Evolutionary conservation across 2,329 filamentous ascomycete genomes (phyloP), one percentile per base, ranked within the genome.

Genomic region (Neurospora crassa): DNA sequence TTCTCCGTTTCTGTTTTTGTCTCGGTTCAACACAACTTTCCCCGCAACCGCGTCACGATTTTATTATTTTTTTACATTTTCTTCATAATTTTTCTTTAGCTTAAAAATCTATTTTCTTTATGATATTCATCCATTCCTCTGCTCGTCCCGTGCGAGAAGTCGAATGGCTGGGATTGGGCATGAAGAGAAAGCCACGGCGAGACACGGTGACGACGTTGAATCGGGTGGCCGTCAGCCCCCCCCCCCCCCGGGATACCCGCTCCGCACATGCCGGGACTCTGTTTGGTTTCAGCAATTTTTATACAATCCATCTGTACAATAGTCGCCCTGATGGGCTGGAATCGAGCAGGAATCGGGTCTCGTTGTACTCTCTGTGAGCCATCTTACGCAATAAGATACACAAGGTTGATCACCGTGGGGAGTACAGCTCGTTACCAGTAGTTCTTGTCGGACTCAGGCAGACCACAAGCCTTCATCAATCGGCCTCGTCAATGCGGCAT

Each of bases 161-260:
- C 70, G 67, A 67, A 72, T 71, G 72, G 73, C 72, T 74, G 73
- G 75, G 71, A 73, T 76, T 76, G 76, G 76, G 76, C 76, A 73
- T 72, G 47, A 70, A 71, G 67, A 43, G 18, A 45, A 41, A 67
- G 24, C 53, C 29, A 34, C 29, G 53, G 29, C 53, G 53, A 63
- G 67, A 72, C 74, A 73, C 68, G 74, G 73, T 74, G 73, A 74
- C 72, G 70, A 70, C 43, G 72, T 74, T 72, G 71, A 75, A 76
- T 76, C 74, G 72, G 74, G 69, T 75, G 53, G 29, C 53, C 24
- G 53, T 63, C 53, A 63, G 53, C 53, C 29, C 53, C 24, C 29
- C 53, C 14, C 53, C 29, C 53, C 24, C 29, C 53, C 14, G 53
- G 53, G 14, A 34, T 37, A 29, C 53, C 53, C 53, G 53, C 29